Base-by-base conservation (phyloP, 768 basidiomycete species). In the Neoboletus subvelutipes region DNA sequence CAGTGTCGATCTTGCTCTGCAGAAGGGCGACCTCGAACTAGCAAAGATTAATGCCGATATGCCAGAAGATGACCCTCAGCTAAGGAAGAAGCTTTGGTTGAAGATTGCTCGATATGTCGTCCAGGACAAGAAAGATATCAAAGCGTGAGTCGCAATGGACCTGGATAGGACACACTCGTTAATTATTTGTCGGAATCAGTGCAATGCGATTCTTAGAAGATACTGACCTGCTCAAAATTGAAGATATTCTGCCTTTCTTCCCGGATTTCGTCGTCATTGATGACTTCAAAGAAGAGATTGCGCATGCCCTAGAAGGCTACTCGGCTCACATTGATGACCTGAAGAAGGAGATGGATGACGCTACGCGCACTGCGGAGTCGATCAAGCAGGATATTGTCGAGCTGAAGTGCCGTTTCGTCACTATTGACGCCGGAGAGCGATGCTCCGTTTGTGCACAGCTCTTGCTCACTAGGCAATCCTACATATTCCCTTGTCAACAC, bases 41-140 rank as follows among this genome's bases (percentile, higher is more conserved):
- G 97, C 97, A 9, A 97, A 92, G 75, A 83, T 88, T 62, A 95
- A 97, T 64, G 97, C 97, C 4, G 93, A 99, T 68, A 88, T 88
- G 81, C 94, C 93, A 9, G 92, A 92, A 63, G 94, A 94, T 57
- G 95, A 98, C 66, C 84, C 84, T 51, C 82, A 83, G 34, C 68
- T 98, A 60, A 77, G 92, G 58, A 98, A 96, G 78, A 94, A 94
- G 72, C 77, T 99, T 51, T 99, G 97, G 97, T 77, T 99, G 52
- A 98, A 98, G 77, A 94, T 98, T 63, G 97, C 97, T n/a, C 90
- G 89, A 60, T 95, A 95, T 73, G 95, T 98, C 42, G 95, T 99
- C 15, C 94, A 96, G 67, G 93, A 98, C 74, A 92, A 97, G 79
- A 89, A 94, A 68, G 97, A 98, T 63, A 96, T 99, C 73, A 96